phyloP scores from a whole-genome alignment of 495 filamentous ascomycete genomes.

The Neurospora intermedia region DNA sequence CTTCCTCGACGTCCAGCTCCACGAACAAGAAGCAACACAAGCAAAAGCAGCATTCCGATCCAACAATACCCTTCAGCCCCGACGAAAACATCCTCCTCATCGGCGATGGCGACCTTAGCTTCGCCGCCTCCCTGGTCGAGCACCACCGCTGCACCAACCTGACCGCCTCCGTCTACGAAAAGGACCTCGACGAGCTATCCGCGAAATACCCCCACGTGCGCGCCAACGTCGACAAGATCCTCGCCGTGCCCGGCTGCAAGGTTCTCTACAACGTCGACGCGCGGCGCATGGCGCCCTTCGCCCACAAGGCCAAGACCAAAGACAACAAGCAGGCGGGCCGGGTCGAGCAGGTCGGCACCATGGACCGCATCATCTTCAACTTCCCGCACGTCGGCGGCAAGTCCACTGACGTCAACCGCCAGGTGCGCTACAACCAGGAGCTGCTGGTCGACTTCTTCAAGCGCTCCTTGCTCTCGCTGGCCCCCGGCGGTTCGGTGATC shows the following conservation, averaged over 20 bases:
- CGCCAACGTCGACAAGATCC: slow-evolving; percentile 46
- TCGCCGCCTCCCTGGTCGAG: slow-evolving; percentile 61
- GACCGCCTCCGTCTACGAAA: slow-evolving; percentile 43
- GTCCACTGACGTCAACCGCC: slow-evolving; percentile 84
- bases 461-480: slow-evolving; percentile 32
- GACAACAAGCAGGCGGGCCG: slow-evolving; percentile 10
- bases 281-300: slow-evolving; percentile 49
- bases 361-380: slow-evolving; percentile 81
- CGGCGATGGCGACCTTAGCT: slow-evolving; percentile 93
- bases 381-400: slow-evolving; percentile 93
- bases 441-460: slow-evolving; percentile 77
- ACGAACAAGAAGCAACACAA: slow-evolving; percentile 9
- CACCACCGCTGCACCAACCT: slow-evolving; percentile 60
- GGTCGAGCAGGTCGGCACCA: slow-evolving; percentile 29
- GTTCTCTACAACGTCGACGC: slow-evolving; percentile 69
- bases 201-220: slow-evolving; percentile 71
- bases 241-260: slow-evolving; percentile 25
- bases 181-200: slow-evolving; percentile 33
- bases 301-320: slow-evolving; percentile 15
- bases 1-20: background rate
- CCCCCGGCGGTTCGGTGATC: slow-evolving; percentile 55
- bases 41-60: slow-evolving; percentile 30
- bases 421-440: slow-evolving; percentile 87
- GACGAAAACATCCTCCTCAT: slow-evolving; percentile 68
- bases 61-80: slow-evolving; percentile 64